Evolutionary conservation across 345 rosid genomes (phyloP), one percentile per base, ranked within the genome.

Genomic region (Sisymbrium altissimum): DNA sequence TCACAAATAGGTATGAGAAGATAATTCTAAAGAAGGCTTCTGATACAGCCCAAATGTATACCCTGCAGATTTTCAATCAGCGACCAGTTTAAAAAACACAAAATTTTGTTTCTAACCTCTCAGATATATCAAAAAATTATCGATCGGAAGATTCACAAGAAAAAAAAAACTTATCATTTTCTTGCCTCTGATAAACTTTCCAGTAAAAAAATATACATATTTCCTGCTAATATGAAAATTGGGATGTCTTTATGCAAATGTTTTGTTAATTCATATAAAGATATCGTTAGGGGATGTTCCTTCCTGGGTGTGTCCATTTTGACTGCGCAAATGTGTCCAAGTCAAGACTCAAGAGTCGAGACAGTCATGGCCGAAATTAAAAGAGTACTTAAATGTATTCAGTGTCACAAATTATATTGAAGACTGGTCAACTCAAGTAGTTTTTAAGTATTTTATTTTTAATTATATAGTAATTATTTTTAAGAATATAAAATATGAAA

Each of bases 261-360:
- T 18, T 18, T 29, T 55, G 40, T 6, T 11, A 29, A 29, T 15
- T 15, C 50, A 39, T 38, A 68, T 32, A 68, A 11, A 27, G 8
- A 23, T 55, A 1, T 29, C 6, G 7, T 18, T 38, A 9, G 49
- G 25, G 25, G 50, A 25, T 54, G 29, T 14, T 43, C 56, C 33
- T 43, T 43, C 33, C 33, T 43, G 35, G 40, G n/a, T 18, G 23
- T 57, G 73, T 32, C 45, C 36, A 70, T 45, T 49, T 45, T 58
- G 66, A 58, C 66, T 21, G 74, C 45, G 11, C 27, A 57, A 8
- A 49, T 44, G 15, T 57, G 27, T 33, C 35, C n/a, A n/a, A 11
- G 54, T 23, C 19, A 19, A 68, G 52, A 55, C 64, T 56, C 19
- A 7, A 68, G 53, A 69, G 56, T 57, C 13, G 45, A 44, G 52